Evolutionary conservation across 1,284 basidiomycete genomes (phyloP).

Genomic region (Heimioporus retisporus): DNA sequence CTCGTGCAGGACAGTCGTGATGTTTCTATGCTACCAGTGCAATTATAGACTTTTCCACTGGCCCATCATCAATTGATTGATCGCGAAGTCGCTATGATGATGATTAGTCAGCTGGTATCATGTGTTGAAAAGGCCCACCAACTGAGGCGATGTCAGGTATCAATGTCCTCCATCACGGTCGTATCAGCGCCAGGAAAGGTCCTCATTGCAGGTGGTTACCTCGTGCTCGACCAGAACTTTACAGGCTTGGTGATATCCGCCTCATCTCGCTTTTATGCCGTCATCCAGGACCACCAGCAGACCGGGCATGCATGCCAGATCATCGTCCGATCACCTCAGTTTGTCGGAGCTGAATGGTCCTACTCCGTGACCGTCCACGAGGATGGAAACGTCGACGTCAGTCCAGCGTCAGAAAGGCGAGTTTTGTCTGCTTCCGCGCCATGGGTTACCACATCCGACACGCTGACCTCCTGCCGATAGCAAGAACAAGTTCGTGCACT

Average conservation of each 20-base stretch:
- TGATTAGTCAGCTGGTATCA: slow-evolving; percentile 13
- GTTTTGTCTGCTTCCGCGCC: slow-evolving; percentile 20
- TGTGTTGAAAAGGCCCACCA: not conserved
- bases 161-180: slow-evolving; percentile 63
- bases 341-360: slow-evolving; percentile 82
- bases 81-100: not conserved
- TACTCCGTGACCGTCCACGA: slow-evolving; percentile 67
- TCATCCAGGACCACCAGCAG: slow-evolving; percentile 52
- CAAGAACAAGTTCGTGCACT: slow-evolving; percentile 93
- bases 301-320: slow-evolving; percentile 55
- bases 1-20: slow-evolving; percentile 57
- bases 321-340: slow-evolving; percentile 92
- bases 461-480: slow-evolving; percentile 24
- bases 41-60: no score
- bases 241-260: slow-evolving; percentile 92
- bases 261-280: slow-evolving; percentile 93
- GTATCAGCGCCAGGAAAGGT: slow-evolving; percentile 98
- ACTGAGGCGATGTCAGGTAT: slow-evolving; percentile 6
- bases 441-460: not conserved
- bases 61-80: no score
- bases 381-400: slow-evolving; percentile 55
- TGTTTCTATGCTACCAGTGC: not conserved
- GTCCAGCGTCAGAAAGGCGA: slow-evolving; percentile 56
- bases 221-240: slow-evolving; percentile 89
- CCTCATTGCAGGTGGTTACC: slow-evolving; percentile 94